phyloP scores from a whole-genome alignment of 306 rosid species.

The Elaeagnus macrophylla region DNA sequence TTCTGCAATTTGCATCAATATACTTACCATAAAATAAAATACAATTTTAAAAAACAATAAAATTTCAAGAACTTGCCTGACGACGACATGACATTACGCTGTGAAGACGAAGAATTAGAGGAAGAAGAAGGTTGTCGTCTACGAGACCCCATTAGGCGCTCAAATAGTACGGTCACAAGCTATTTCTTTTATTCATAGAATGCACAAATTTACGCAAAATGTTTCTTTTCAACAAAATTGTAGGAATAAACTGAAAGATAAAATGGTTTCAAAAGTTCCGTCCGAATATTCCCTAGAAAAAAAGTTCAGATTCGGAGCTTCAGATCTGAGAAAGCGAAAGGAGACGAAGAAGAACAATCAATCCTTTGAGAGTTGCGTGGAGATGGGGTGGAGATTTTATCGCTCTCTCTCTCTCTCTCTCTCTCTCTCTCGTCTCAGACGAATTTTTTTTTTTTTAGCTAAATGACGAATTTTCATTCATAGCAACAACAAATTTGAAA shows the following conservation, averaged over 20 bases:
- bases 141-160: constrained; percentile 24
- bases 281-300: too few relatives aligned
- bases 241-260: too few relatives aligned
- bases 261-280: neutral
- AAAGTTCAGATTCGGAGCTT: neutral
- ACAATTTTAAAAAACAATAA: neutral
- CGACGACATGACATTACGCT: constrained; percentile 15
- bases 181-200: constrained; percentile 5
- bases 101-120: constrained; percentile 13
- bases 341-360: constrained; percentile 1
- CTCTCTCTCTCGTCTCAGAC: constrained; percentile 8
- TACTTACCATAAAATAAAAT: neutral
- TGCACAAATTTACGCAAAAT: neutral
- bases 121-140: constrained; percentile 11
- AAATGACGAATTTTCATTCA: neutral
- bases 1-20: neutral
- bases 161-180: constrained; percentile 15
- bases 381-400: constrained; percentile 14
- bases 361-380: constrained; percentile 9
- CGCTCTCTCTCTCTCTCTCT: constrained; percentile 12
- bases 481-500: neutral
- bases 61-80: constrained; percentile 28
- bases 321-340: constrained; percentile 16
- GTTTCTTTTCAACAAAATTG: too few relatives aligned
- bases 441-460: too few relatives aligned